phyloP scores from a whole-genome alignment of 1,284 basidiomycete species.

The Dichomitus squalens region DNA sequence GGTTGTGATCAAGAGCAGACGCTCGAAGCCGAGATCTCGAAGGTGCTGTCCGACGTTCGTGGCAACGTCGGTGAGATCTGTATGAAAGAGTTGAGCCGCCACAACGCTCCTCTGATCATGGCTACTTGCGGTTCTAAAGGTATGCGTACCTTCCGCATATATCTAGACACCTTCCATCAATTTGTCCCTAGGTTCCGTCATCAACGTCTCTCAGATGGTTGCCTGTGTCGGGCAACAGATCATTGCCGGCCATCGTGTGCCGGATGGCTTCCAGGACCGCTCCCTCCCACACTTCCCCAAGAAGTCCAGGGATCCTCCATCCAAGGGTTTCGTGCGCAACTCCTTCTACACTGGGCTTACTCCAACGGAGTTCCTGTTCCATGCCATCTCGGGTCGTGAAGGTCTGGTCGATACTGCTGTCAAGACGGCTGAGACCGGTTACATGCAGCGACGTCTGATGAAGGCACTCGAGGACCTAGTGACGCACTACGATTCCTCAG shows the following conservation, averaged over 20 bases:
- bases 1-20: constrained; percentile 98
- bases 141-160: constrained; percentile 27
- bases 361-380: constrained; percentile 97
- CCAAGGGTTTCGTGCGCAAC: constrained; percentile 98
- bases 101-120: constrained; percentile 99
- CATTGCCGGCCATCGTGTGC: constrained; percentile 97
- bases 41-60: constrained; percentile 92
- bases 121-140: constrained; percentile 99
- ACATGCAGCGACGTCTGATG: constrained; percentile 99
- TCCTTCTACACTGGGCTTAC: constrained; percentile 95
- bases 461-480: constrained; percentile 98
- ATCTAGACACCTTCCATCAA: background rate
- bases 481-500: constrained; percentile 96
- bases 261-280: constrained; percentile 98
- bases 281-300: constrained; percentile 98
- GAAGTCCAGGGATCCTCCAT: constrained; percentile 95
- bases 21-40: constrained; percentile 93
- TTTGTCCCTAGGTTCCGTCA: constrained; percentile 79
- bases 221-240: constrained; percentile 99
- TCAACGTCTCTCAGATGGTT: constrained; percentile 99
- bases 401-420: constrained; percentile 99
- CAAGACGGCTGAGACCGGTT: constrained; percentile 99
- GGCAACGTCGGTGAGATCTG: constrained; percentile 97
- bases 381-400: constrained; percentile 98
- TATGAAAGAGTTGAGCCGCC: constrained; percentile 95